A percentile compares a stretch with the other conserved stretches of the same genome.
Conservation (phyloP, 2,329 filamentous ascomycete genomes). For the Clarireedia monteithiana region DNA sequence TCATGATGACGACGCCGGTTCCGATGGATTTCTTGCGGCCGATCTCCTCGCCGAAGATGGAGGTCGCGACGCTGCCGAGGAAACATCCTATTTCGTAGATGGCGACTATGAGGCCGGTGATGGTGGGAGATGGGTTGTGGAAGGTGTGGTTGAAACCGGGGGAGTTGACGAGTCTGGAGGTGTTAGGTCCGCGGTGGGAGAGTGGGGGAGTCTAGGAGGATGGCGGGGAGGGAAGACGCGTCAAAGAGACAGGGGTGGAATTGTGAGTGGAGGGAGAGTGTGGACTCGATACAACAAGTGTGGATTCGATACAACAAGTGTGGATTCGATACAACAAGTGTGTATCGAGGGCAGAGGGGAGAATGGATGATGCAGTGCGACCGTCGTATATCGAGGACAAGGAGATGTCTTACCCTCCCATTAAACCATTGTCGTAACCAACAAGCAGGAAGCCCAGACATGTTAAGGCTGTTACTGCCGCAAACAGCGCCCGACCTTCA, state of each 20-base stretch:
- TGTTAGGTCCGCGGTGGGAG: neutral
- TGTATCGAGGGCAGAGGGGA: too few relatives aligned
- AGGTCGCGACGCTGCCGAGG: slow-evolving; percentile 37
- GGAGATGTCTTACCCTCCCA: slow-evolving; percentile 30
- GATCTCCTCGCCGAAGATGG: slow-evolving; percentile 43
- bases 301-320: too few relatives aligned
- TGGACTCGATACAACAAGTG: too few relatives aligned
- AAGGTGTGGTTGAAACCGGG: slow-evolving; percentile 36
- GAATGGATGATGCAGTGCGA: too few relatives aligned
- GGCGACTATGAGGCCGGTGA: slow-evolving; percentile 40
- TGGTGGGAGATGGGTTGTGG: slow-evolving; percentile 31
- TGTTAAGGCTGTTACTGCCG: slow-evolving; percentile 37
- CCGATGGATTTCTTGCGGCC: slow-evolving; percentile 49
- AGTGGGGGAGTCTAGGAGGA: too few relatives aligned
- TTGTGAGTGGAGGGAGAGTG: slow-evolving; percentile 1
- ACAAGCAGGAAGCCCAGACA: slow-evolving; percentile 42
- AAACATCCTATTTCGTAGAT: slow-evolving; percentile 46
- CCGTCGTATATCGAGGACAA: too few relatives aligned
- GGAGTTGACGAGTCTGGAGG: slow-evolving; percentile 29
- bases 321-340: too few relatives aligned
- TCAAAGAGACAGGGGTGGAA: neutral
- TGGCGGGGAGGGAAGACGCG: neutral
- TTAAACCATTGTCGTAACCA: slow-evolving; percentile 39
- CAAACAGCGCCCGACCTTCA: slow-evolving; percentile 29
- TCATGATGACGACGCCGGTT: slow-evolving; percentile 46